Percentiles rank a stretch among this genome's conserved stretches.
These are phyloP conservation scores for Adenanthera pavonina DNA, from an alignment of 306 rosid genomes.

Conservation along the genomic window DNA sequence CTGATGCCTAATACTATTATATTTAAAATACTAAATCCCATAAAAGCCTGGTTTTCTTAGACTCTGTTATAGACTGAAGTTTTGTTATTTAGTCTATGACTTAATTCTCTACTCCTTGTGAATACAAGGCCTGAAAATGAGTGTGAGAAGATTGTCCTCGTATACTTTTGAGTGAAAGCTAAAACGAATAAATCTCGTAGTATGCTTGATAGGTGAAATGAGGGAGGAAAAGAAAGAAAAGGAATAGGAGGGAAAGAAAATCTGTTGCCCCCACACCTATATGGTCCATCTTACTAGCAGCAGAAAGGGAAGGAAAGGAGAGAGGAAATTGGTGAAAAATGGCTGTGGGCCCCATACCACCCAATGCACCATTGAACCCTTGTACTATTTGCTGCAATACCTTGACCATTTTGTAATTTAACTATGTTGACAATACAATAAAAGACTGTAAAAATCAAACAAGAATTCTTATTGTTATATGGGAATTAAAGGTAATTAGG, in stretches of 20 bases:
- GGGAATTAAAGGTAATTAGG: no score
- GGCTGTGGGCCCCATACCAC: not conserved
- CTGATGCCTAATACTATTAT: not conserved
- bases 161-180: slow-evolving; percentile 26
- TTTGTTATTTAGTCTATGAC: slow-evolving; percentile 3
- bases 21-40: slow-evolving; percentile 3
- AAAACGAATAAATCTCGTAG: not conserved
- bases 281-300: not conserved
- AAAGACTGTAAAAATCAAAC: not conserved
- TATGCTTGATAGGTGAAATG: not conserved
- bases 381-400: not conserved
- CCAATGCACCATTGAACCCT: not conserved
- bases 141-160: slow-evolving; percentile 19
- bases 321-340: not conserved
- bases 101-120: not conserved
- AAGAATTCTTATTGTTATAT: not conserved
- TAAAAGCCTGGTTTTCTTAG: not conserved
- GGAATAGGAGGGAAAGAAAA: not conserved
- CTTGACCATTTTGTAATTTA: no score
- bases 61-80: not conserved
- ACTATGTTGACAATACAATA: not conserved
- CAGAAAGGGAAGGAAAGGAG: not conserved
- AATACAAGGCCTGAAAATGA: slow-evolving; percentile 18
- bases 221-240: not conserved
- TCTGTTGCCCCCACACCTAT: not conserved